Evolutionary conservation across 148 eudicot species (phyloP).

Genomic region (Fagopyrum tataricum): DNA sequence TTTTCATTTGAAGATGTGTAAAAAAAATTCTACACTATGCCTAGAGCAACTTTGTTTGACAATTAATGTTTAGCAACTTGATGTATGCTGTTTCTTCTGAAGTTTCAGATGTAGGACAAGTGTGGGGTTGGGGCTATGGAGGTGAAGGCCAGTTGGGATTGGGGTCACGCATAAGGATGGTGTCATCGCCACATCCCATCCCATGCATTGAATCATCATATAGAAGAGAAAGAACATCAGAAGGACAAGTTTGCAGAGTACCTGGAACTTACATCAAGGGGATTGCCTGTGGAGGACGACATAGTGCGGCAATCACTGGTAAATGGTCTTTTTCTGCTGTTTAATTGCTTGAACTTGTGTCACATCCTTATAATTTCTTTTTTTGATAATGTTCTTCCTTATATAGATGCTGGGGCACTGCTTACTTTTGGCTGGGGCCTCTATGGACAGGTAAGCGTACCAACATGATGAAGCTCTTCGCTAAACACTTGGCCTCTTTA

Average conservation of each 20-base stretch:
- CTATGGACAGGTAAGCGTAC: conserved; percentile 76
- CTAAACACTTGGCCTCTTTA: neutral
- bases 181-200: conserved; percentile 87
- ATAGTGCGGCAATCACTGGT: conserved; percentile 95
- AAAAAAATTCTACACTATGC: no score
- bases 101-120: conserved; percentile 95
- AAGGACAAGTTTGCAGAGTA: conserved; percentile 54
- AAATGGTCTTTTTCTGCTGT: conserved; percentile 12
- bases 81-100: conserved; percentile 30
- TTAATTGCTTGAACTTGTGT: neutral
- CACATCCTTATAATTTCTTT: neutral
- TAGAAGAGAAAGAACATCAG: conserved; percentile 52
- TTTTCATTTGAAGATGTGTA: no score
- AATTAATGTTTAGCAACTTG: conserved; percentile 17
- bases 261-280: conserved; percentile 80
- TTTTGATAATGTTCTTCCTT: neutral
- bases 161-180: conserved; percentile 92
- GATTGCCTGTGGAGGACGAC: conserved; percentile 97
- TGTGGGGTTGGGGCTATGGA: conserved; percentile 99
- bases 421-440: conserved; percentile 98
- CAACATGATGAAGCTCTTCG: neutral
- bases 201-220: conserved; percentile 72
- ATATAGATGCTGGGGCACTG: conserved; percentile 86
- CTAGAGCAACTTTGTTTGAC: neutral
- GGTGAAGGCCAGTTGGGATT: conserved; percentile 97